Conservation (phyloP, 768 basidiomycete species). For the Tephrocybe rancida region DNA sequence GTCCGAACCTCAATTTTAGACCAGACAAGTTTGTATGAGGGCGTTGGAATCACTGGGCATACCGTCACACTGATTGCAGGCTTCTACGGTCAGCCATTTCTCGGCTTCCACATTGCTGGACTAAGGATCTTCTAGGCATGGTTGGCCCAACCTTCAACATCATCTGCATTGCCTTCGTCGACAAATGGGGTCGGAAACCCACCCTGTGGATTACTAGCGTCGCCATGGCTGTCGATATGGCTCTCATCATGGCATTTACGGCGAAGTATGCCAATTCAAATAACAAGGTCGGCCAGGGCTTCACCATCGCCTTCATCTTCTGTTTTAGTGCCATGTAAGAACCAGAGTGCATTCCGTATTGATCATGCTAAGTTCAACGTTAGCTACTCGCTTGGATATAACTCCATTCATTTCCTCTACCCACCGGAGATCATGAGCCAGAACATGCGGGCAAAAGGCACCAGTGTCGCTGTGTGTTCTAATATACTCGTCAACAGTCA, state of each 20-base stretch:
- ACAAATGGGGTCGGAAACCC: slow-evolving; percentile 12
- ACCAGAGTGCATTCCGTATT: too few species aligned
- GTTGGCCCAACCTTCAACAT: slow-evolving; percentile 10
- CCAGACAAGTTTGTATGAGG: slow-evolving; percentile 7
- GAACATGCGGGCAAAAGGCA: slow-evolving; percentile 9
- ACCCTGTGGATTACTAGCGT: slow-evolving; percentile 12
- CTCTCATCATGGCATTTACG: slow-evolving; percentile 12
- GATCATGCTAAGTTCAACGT: too few species aligned
- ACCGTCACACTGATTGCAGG: slow-evolving; percentile 10
- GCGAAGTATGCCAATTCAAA: slow-evolving; percentile 1
- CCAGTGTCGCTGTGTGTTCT: slow-evolving; percentile 7
- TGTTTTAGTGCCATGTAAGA: slow-evolving; percentile 6
- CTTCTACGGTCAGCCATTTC: slow-evolving; percentile 5
- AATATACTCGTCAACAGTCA: slow-evolving; percentile 7
- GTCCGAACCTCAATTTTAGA: neutral
- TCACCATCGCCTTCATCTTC: slow-evolving; percentile 12
- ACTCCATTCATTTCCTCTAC: slow-evolving; percentile 7
- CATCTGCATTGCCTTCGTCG: slow-evolving; percentile 9
- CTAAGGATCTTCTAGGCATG: neutral
- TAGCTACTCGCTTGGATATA: slow-evolving; percentile 8
- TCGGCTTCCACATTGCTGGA: neutral
- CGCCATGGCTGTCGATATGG: slow-evolving; percentile 13
- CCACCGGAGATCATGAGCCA: slow-evolving; percentile 13
- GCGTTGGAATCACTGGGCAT: slow-evolving; percentile 7
- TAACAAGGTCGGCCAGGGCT: slow-evolving; percentile 11